Evolutionary conservation across 1,284 basidiomycete genomes (phyloP).

Genomic region (Cerioporus squamosus): DNA sequence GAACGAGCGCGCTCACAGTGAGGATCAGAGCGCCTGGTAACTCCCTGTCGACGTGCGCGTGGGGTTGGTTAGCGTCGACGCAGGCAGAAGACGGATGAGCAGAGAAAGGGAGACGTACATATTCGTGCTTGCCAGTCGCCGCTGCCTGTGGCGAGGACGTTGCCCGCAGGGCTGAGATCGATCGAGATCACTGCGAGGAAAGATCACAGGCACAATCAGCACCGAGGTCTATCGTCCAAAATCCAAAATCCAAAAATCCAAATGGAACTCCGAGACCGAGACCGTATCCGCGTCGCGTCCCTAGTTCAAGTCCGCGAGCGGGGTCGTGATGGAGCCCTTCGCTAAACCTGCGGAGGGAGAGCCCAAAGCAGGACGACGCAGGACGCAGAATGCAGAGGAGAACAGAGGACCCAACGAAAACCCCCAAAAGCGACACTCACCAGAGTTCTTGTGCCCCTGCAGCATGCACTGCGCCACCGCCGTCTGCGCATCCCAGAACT

Average conservation of each 20-base stretch:
- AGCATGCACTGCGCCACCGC: conserved; percentile 77
- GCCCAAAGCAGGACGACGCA: no score
- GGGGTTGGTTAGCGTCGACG: background rate
- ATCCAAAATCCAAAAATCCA: no score
- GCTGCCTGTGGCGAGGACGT: conserved; percentile 78
- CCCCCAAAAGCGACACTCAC: conserved; percentile 36
- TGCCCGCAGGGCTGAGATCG: conserved; percentile 76
- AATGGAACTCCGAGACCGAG: background rate
- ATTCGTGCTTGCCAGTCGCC: conserved; percentile 85
- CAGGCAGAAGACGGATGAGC: no score
- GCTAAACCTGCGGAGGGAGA: no score
- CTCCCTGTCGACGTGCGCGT: conserved; percentile 23
- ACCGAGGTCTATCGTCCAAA: background rate
- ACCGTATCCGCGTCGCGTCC: no score
- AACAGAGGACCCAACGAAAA: background rate
- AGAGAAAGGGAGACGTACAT: conserved; percentile 48
- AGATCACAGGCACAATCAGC: conserved; percentile 2
- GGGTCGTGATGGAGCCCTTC: no score
- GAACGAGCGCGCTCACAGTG: background rate
- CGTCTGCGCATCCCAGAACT: conserved; percentile 75
- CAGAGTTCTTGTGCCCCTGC: conserved; percentile 87
- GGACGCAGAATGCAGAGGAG: no score
- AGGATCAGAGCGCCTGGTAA: conserved; percentile 26
- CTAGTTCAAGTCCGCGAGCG: background rate
- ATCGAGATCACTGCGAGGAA: conserved; percentile 73